A percentile compares a stretch with the other conserved stretches of the same genome.
These are phyloP conservation scores for Coleophoma eucalyptorum DNA, from an alignment of 2,329 filamentous ascomycete species.

Conservation along the genomic window DNA sequence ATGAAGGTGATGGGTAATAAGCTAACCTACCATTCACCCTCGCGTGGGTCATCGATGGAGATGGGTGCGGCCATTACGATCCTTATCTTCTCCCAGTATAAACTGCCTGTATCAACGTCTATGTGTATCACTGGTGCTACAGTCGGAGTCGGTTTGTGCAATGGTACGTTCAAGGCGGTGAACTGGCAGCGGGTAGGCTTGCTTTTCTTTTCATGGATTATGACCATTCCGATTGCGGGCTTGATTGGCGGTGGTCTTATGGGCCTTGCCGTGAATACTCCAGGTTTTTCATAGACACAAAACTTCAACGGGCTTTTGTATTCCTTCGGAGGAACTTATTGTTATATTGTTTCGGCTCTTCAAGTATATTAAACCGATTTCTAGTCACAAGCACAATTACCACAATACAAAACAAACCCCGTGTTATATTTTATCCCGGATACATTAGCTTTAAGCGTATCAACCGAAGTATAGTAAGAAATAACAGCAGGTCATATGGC, in stretches of 20 bases:
- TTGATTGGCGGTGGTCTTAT: conserved; percentile 56
- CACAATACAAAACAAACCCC: too few relatives aligned
- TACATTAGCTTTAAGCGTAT: too few relatives aligned
- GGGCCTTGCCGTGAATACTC: conserved; percentile 60
- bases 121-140: conserved; percentile 62
- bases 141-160: conserved; percentile 59
- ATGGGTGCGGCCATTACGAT: conserved; percentile 59
- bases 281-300: too few relatives aligned
- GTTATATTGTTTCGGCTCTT: too few relatives aligned
- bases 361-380: too few relatives aligned
- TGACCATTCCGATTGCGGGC: conserved; percentile 54
- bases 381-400: too few relatives aligned
- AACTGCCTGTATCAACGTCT: conserved; percentile 60
- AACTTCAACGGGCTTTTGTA: too few relatives aligned
- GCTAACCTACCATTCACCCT: conserved; percentile 58
- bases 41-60: conserved; percentile 57
- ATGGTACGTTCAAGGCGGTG: conserved; percentile 52
- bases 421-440: too few relatives aligned
- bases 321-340: too few relatives aligned
- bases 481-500: too few relatives aligned
- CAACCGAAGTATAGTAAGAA: too few relatives aligned
- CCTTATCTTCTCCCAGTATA: conserved; percentile 58
- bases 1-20: conserved; percentile 61
- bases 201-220: conserved; percentile 57
- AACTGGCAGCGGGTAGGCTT: conserved; percentile 61